A percentile compares a stretch with the other conserved stretches of the same genome.
Evolutionary conservation across 2,329 filamentous ascomycete genomes (phyloP).

Genomic region (Escovopsis sp.): DNA sequence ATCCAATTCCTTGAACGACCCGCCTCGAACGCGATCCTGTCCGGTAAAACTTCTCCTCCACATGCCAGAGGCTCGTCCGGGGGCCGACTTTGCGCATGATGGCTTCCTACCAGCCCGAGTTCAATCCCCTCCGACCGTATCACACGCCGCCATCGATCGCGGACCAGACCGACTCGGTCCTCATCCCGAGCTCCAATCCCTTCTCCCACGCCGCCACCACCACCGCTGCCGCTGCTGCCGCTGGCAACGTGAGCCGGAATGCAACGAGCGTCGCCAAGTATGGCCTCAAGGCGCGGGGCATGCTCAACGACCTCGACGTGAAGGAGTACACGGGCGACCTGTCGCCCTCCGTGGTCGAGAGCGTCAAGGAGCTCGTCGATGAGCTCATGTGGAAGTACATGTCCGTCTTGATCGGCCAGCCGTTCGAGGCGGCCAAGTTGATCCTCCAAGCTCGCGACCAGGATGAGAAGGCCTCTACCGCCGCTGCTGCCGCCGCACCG

Average conservation of each 20-base stretch:
- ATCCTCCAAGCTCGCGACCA: slow-evolving; percentile 63
- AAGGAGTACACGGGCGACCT: slow-evolving; percentile 68
- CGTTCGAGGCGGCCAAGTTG: slow-evolving; percentile 93
- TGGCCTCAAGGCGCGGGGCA: slow-evolving; percentile 55
- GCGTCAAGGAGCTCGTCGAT: slow-evolving; percentile 63
- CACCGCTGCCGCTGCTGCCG: too few species aligned
- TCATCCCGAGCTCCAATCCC: slow-evolving; percentile 27
- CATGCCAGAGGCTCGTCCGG: slow-evolving; percentile 10
- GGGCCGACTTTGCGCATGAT: slow-evolving; percentile 15
- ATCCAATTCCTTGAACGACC: too few species aligned
- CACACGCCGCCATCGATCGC: slow-evolving; percentile 48
- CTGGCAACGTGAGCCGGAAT: slow-evolving; percentile 24
- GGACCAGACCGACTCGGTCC: slow-evolving; percentile 23
- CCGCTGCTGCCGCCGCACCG: slow-evolving; percentile 1
- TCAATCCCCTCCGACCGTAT: slow-evolving; percentile 55
- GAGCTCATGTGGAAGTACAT: slow-evolving; percentile 86
- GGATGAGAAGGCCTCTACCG: slow-evolving; percentile 26
- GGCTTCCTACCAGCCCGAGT: slow-evolving; percentile 29
- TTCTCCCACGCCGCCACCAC: slow-evolving; percentile 15
- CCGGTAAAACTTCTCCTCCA: neutral
- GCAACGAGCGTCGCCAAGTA: slow-evolving; percentile 19
- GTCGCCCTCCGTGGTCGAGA: slow-evolving; percentile 59
- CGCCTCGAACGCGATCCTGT: too few species aligned
- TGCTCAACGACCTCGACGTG: slow-evolving; percentile 84
- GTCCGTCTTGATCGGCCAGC: slow-evolving; percentile 76